Percentiles rank a stretch among this genome's conserved stretches.
Conservation (phyloP, 139 green algal genomes). For the Chlamydomonas incerta region DNA sequence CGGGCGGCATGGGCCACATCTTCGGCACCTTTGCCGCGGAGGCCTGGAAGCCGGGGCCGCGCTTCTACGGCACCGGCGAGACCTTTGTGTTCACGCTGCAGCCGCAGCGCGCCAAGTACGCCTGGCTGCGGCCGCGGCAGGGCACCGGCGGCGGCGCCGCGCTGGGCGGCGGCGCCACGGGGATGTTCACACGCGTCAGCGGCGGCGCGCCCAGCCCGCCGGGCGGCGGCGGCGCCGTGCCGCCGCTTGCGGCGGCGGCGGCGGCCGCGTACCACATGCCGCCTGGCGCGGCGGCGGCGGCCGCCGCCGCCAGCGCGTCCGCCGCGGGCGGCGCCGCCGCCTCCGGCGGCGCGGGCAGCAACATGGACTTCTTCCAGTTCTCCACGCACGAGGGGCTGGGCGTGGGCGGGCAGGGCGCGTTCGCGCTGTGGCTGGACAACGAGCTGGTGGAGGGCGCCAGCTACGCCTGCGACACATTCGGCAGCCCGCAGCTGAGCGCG, state of each 20-base stretch:
- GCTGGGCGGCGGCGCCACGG: not conserved
- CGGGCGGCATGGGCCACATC: constrained; percentile 55
- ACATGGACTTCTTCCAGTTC: constrained; percentile 81
- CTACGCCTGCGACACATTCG: constrained; percentile 79
- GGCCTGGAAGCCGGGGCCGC: constrained; percentile 63
- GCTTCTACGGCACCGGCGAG: constrained; percentile 88
- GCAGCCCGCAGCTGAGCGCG: constrained; percentile 66
- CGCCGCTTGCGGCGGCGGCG: not conserved
- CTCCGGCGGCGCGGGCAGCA: constrained; percentile 18
- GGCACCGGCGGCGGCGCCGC: not conserved
- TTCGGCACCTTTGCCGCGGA: constrained; percentile 83
- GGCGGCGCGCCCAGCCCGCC: no score
- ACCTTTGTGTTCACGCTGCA: constrained; percentile 81
- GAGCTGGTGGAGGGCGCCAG: constrained; percentile 79
- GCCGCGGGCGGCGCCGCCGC: not conserved
- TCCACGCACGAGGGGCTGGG: constrained; percentile 60
- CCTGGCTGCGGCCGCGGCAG: constrained; percentile 25
- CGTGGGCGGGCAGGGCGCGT: constrained; percentile 67
- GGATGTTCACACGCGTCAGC: not conserved
- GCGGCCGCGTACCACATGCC: not conserved
- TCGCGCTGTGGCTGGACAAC: constrained; percentile 81
- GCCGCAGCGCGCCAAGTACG: constrained; percentile 25
- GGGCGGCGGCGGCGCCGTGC: not conserved
- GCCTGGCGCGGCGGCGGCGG: constrained; percentile 10
- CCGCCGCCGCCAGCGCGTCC: constrained; percentile 44